Percentiles rank a stretch among this genome's conserved stretches.
These are phyloP conservation scores for Ammopiptanthus mongolicus DNA, from an alignment of 306 rosid genomes.

Conservation along the genomic window DNA sequence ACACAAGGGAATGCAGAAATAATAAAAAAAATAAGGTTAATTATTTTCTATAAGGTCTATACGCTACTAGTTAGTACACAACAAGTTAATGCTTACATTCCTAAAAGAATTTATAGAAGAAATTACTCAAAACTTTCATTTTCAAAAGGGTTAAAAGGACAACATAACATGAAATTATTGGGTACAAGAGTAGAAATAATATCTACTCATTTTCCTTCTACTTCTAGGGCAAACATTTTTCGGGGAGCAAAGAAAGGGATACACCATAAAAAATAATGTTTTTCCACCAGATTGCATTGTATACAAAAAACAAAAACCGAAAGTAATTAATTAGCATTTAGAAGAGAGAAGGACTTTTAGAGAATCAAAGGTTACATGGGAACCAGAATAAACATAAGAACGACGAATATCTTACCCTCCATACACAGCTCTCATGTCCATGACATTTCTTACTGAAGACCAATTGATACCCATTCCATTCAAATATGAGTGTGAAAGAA, in stretches of 20 bases:
- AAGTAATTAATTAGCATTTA: not conserved
- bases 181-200: not conserved
- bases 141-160: not conserved
- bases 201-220: not conserved
- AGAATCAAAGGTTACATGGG: not conserved
- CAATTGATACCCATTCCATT: slow-evolving; percentile 70
- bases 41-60: not conserved
- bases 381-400: slow-evolving; percentile 3
- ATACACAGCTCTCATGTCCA: slow-evolving; percentile 86
- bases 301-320: not conserved
- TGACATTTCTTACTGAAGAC: slow-evolving; percentile 73
- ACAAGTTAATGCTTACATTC: not conserved
- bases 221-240: not conserved
- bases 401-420: slow-evolving; percentile 66
- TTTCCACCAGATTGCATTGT: not conserved
- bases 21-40: not conserved
- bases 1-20: not conserved
- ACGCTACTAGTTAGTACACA: not conserved
- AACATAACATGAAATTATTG: not conserved
- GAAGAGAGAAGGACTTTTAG: not conserved
- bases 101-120: not conserved
- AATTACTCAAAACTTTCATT: not conserved
- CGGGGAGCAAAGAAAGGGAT: not conserved
- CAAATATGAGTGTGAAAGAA: slow-evolving; percentile 57
- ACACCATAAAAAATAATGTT: not conserved